Evolutionary conservation across 139 green algal species (phyloP).

Genomic region (Micromonas pusilla): DNA sequence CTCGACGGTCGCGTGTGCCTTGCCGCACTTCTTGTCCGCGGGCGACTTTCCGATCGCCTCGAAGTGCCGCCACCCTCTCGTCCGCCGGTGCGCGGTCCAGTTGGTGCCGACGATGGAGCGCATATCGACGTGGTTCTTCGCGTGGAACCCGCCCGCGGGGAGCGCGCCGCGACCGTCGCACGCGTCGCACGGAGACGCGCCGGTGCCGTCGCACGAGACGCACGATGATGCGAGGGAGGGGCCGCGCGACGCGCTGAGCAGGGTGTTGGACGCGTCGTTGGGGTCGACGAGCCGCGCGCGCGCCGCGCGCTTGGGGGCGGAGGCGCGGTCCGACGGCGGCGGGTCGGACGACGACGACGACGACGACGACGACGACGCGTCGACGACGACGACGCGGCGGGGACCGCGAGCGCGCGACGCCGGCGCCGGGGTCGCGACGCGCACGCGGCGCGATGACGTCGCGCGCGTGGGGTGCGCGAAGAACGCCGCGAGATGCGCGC

Average conservation of each 20-base stretch:
- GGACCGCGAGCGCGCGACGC: too few species aligned
- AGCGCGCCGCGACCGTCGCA: slow-evolving; percentile 6
- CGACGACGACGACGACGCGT: too few species aligned
- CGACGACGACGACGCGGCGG: too few species aligned
- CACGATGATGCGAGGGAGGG: neutral
- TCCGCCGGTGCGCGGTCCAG: slow-evolving; percentile 15
- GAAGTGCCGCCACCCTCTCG: slow-evolving; percentile 19
- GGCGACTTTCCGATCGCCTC: slow-evolving; percentile 3
- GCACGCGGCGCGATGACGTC: too few species aligned
- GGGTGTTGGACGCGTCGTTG: neutral
- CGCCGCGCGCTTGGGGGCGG: too few species aligned
- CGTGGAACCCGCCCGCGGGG: neutral
- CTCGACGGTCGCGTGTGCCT: neutral
- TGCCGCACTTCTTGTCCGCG: neutral
- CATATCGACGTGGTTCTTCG: slow-evolving; percentile 23
- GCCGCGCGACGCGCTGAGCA: neutral
- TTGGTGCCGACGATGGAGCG: neutral
- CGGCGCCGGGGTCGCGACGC: too few species aligned
- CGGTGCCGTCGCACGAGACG: neutral
- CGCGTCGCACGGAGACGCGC: neutral
- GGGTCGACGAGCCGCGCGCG: neutral
- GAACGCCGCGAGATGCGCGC: too few species aligned
- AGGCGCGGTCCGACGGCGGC: neutral
- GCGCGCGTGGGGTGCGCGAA: too few species aligned
- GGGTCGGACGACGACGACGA: neutral